Conservation (phyloP, 129 eudicot species). For the Artemisia argyi region DNA sequence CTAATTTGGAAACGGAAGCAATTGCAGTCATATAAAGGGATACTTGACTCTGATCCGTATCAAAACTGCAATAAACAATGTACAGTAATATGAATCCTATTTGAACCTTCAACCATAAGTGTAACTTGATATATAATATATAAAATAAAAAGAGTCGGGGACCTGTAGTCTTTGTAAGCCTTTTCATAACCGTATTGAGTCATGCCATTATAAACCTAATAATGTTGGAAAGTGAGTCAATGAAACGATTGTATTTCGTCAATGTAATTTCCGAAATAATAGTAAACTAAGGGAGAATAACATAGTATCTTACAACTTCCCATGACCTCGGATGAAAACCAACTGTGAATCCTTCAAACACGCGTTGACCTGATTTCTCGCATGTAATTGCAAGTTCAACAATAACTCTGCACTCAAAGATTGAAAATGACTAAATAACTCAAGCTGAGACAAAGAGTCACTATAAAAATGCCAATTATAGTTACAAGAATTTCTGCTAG, state of each 20-base stretch:
- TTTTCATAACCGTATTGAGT: conserved; percentile 79
- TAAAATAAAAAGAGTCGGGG: background rate
- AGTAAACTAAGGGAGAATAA: no score
- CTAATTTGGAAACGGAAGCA: conserved; percentile 71
- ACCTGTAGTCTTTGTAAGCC: conserved; percentile 72
- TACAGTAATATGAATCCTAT: background rate
- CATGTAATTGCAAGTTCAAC: conserved; percentile 89
- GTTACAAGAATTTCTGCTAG: conserved; percentile 10
- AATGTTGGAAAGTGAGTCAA: conserved; percentile 19
- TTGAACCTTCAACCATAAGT: background rate
- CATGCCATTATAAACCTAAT: conserved; percentile 90
- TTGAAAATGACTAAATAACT: conserved; percentile 8
- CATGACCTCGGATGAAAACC: conserved; percentile 88
- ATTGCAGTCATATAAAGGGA: conserved; percentile 82
- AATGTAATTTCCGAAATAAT: conserved; percentile 6
- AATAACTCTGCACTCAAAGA: conserved; percentile 50
- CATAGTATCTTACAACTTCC: conserved; percentile 68
- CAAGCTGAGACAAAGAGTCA: no score
- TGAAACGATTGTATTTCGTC: conserved; percentile 7
- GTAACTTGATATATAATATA: background rate
- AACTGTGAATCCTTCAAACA: conserved; percentile 90
- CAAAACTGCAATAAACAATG: conserved; percentile 54
- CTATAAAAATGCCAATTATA: background rate
- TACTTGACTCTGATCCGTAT: conserved; percentile 68
- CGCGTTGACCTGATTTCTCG: conserved; percentile 68